Evolutionary conservation across 257 asterid species (phyloP), one percentile per base, ranked within the genome.

Genomic region (Avicennia marina): DNA sequence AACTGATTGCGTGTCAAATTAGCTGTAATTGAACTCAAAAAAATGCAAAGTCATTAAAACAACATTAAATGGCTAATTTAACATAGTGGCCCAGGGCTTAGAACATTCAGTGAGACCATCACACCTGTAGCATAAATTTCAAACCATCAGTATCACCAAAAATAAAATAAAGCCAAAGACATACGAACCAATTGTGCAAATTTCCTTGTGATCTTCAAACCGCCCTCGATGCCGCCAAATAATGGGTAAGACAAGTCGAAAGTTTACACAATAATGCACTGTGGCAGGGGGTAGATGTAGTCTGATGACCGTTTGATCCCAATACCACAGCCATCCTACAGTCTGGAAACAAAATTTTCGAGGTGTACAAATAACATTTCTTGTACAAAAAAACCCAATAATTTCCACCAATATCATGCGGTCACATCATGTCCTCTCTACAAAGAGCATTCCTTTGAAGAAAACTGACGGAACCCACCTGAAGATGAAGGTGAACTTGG

Each of bases 391-490:
- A 71, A 78, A 81, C 74, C 77, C 82, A 83, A 67, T 72, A 81
- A 72, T 69, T 75, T 80, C 94, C 95, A 83, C 87, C 96, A 82
- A 71, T 77, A 83, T 63, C 74, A 88, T 71, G 81, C 75, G 77
- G 84, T 85, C 94, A 88, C 87, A 88, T 85, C 95, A 91, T 85
- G 89, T 73, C 97, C 73, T 88, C 98, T 77, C 94, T 81, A 91
- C 89, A 85, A 79, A 87, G 94, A 87, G 79, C 91, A 90, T 87
- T 88, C 98, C 98, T 81, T 85, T 77, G 98, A 89, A 78, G 95
- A 85, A 80, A 87, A 76, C 88, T 79, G 94, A 93, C 82, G 78
- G 94, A 89, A 93, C 98, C 98, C 95, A 93, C 98, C 98, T 93
- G 97, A 91, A 81, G 96, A 78, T 34, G 84, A 81, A 71, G 95